A percentile compares a stretch with the other conserved stretches of the same genome.
Conservation (phyloP, 208 protist genomes). For the Crithidia mellificae region DNA sequence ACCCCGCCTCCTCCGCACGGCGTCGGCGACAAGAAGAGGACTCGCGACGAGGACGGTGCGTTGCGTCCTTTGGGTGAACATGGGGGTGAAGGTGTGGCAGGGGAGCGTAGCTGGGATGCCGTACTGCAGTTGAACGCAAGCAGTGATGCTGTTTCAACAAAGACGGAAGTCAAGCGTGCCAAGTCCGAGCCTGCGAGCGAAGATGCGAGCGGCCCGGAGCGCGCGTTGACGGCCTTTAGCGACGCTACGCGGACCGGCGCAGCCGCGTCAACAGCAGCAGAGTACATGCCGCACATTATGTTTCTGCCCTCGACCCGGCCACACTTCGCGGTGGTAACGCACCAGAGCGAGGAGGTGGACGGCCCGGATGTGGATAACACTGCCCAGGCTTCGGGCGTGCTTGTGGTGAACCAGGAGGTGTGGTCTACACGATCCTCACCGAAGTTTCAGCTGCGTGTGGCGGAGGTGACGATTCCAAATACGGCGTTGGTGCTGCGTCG, state of each 20-base stretch:
- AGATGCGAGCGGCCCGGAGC: neutral
- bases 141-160: neutral
- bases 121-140: conserved; percentile 1
- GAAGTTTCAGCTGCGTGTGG: conserved; percentile 76
- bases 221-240: too few relatives aligned
- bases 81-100: too few relatives aligned
- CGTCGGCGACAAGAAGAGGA: too few relatives aligned
- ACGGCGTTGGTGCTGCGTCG: conserved; percentile 47
- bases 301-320: conserved; percentile 81
- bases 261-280: conserved; percentile 11
- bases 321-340: conserved; percentile 73
- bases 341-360: conserved; percentile 46
- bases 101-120: conserved; percentile 22
- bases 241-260: too few relatives aligned
- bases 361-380: conserved; percentile 26
- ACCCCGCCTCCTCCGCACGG: too few relatives aligned
- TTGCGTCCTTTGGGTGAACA: too few relatives aligned
- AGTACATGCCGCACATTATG: conserved; percentile 83
- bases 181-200: conserved; percentile 30
- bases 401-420: conserved; percentile 83
- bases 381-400: conserved; percentile 55
- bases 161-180: conserved; percentile 38
- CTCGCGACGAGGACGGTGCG: conserved; percentile 9
- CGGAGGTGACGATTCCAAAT: conserved; percentile 79
- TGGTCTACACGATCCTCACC: conserved; percentile 65